Evolutionary conservation across 257 asterid species (phyloP).

Genomic region (Rubia yunnanensis): DNA sequence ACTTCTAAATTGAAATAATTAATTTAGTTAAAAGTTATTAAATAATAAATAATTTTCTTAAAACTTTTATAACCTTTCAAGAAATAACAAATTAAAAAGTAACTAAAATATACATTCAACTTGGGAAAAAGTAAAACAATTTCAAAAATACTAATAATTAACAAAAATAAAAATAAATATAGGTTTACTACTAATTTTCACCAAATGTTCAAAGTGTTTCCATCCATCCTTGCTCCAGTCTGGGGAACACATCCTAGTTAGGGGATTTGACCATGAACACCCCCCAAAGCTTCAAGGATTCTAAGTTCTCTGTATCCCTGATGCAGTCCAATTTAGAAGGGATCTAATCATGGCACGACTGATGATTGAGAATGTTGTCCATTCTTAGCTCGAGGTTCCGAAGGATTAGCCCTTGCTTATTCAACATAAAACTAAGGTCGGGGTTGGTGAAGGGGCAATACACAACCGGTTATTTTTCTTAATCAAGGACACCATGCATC

Average conservation of each 20-base stretch:
- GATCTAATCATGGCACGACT: conserved; percentile 24
- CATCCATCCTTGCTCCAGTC: conserved; percentile 80
- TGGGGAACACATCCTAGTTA: conserved; percentile 62
- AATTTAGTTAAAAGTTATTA: no score
- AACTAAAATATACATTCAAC: no score
- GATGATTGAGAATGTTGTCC: conserved; percentile 55
- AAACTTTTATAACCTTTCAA: no score
- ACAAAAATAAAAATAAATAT: no score
- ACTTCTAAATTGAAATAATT: no score
- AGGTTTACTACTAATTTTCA: no score
- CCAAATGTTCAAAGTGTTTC: no score
- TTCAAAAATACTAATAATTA: no score
- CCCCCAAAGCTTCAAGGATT: conserved; percentile 89
- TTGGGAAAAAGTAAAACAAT: no score
- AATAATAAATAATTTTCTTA: no score
- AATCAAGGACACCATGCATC: conserved; percentile 46
- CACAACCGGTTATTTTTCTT: conserved; percentile 61
- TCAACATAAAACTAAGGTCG: conserved; percentile 69
- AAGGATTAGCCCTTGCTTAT: conserved; percentile 38
- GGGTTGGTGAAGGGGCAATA: conserved; percentile 69
- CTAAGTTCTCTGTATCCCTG: conserved; percentile 58
- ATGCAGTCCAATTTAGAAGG: conserved; percentile 76
- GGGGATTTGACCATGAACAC: conserved; percentile 69
- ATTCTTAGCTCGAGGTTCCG: conserved; percentile 77
- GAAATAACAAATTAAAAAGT: no score